Base-by-base conservation (phyloP, 1,284 basidiomycete genomes). In the Marasmius oreades region DNA sequence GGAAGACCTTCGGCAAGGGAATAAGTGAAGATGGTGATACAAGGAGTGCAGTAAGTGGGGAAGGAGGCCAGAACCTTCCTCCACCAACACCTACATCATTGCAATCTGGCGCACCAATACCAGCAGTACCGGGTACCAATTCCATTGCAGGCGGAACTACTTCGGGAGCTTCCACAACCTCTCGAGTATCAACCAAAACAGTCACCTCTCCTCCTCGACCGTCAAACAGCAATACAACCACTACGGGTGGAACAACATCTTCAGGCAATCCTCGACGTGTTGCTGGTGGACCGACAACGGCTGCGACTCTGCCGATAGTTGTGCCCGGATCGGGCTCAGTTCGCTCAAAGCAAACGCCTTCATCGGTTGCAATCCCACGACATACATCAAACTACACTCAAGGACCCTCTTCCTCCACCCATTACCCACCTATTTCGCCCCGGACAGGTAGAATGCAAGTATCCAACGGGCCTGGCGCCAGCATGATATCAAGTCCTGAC, bases 1-100 rank as follows among this genome's bases (percentile, higher is more conserved):
- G 88, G 86, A 85, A 80, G 68, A 77, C 76, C 0, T 80, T 86
- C 60, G 72, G 70, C 55, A 84, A 78, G 64, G 67, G 71, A 16
- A 55, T 65, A 7, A 64, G 69, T 20, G 76, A 78, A 12, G 74
- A 74, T 43, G 70, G 64, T 42, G 81, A 83, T 61, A 67, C 71
- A 6, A 70, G 72, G 51, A 85, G 82, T 62, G 77, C 73, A 10
- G 71, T 77, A 1, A 85, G 82, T 61, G 79, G 73, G 5, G 83
- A 81, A 50, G 62, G 63, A 51, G 68, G 69, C 24, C 59, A 67
- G 14, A 68, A 62, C 51, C 61, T 63, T 37, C 65, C 71, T 3
- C 65, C 67, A 20, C 67, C 66, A 42, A 71, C 71, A 50, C 62
- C 66, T 2, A 72, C 73, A 47, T 55, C 59, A 20, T 63, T 66